Evolutionary conservation across 441 rosid species (phyloP).

Genomic region (Gossypium gossypioides): DNA sequence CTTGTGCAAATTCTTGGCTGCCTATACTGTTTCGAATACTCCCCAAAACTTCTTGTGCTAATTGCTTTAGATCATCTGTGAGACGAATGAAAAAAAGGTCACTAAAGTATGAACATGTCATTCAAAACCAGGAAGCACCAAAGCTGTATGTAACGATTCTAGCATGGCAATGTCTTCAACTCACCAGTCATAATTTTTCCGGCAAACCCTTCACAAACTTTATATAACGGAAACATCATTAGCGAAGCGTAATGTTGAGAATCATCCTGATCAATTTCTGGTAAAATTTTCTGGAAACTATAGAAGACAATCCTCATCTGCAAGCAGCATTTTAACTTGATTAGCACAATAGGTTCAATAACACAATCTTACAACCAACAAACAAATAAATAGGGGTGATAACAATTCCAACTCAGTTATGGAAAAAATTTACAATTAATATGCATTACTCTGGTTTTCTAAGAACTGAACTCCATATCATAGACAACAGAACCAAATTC

Average conservation of each 20-base stretch:
- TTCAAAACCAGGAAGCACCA: neutral
- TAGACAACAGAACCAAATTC: neutral
- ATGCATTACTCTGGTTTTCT: neutral
- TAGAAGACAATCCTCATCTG: constrained; percentile 68
- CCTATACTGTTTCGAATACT: constrained; percentile 46
- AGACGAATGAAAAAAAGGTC: neutral
- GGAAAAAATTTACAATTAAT: neutral
- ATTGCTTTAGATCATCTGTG: constrained; percentile 58
- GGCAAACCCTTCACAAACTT: constrained; percentile 79
- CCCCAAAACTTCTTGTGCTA: constrained; percentile 60
- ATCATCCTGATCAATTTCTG: constrained; percentile 36
- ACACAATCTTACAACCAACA: neutral
- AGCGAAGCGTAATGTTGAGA: constrained; percentile 39
- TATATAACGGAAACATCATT: constrained; percentile 68
- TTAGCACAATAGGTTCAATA: neutral
- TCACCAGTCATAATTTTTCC: constrained; percentile 68
- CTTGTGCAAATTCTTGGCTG: constrained; percentile 41
- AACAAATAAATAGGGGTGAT: neutral
- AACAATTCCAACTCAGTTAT: neutral
- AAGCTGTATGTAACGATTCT: neutral
- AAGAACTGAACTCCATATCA: neutral
- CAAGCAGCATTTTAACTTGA: constrained; percentile 16
- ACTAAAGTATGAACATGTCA: neutral
- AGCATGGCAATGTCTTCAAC: constrained; percentile 12
- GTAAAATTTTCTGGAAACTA: constrained; percentile 40